phyloP scores from a whole-genome alignment of 116 monocot species.

The Phalaenopsis hybrid region DNA sequence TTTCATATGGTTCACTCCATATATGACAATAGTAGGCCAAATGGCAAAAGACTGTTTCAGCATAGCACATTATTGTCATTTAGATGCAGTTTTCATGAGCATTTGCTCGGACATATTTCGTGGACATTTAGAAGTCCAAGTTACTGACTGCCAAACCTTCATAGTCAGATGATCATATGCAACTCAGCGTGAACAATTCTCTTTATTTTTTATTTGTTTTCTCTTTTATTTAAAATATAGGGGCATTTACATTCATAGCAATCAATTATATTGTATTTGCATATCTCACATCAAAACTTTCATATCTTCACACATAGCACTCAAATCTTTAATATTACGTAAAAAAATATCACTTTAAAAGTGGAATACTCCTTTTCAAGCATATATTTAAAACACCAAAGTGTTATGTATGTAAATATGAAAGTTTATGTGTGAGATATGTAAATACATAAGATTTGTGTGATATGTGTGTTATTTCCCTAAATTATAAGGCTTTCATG shows the following conservation, averaged over 20 bases:
- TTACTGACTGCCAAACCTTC: background rate
- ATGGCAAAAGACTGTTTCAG: background rate
- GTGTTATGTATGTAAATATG: too few species aligned
- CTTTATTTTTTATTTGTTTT: background rate
- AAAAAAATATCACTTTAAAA: too few species aligned
- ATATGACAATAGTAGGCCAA: background rate
- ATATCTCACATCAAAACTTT: too few species aligned
- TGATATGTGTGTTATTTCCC: too few species aligned
- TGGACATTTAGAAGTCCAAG: background rate
- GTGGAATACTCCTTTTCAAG: too few species aligned
- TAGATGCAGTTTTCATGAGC: background rate
- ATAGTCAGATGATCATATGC: background rate
- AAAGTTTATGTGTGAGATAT: too few species aligned
- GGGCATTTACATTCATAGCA: background rate
- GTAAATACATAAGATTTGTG: too few species aligned
- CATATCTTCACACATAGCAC: too few species aligned
- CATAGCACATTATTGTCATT: background rate
- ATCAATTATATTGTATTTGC: too few species aligned
- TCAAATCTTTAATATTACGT: too few species aligned
- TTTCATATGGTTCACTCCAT: background rate
- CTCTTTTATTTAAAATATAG: background rate
- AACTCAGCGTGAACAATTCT: background rate
- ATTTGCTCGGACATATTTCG: background rate
- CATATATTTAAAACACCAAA: too few species aligned
- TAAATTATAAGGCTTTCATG: background rate